Conservation (phyloP, 2,329 filamentous ascomycete species). For the Thielaviopsis populi region DNA sequence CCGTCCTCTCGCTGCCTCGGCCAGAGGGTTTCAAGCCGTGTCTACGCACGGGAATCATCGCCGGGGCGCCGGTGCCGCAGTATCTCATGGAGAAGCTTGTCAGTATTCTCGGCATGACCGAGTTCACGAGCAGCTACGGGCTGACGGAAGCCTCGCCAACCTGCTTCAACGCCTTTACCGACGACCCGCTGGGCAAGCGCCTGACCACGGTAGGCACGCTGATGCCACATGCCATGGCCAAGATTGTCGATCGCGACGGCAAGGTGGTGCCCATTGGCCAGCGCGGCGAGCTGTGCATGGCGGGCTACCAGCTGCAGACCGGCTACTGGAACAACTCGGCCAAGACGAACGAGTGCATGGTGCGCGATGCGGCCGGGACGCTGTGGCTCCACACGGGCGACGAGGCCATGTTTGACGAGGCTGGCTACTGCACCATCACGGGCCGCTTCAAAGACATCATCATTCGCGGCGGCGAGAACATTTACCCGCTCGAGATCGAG, state of each 20-base stretch:
- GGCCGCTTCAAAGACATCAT: conserved; percentile 70
- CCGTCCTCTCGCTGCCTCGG: conserved; percentile 36
- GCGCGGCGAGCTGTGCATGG: conserved; percentile 61
- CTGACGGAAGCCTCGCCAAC: conserved; percentile 68
- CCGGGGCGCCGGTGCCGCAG: conserved; percentile 60
- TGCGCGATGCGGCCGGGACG: conserved; percentile 36
- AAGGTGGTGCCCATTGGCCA: conserved; percentile 50
- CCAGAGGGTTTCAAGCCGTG: conserved; percentile 30
- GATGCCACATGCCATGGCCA: conserved; percentile 61
- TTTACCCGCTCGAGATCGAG: conserved; percentile 61
- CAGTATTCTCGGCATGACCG: conserved; percentile 55
- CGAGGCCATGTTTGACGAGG: conserved; percentile 50
- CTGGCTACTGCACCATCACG: conserved; percentile 58
- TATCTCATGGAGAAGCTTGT: conserved; percentile 62
- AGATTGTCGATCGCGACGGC: conserved; percentile 57
- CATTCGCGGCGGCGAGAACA: conserved; percentile 60
- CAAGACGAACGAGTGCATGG: conserved; percentile 52
- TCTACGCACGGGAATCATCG: conserved; percentile 63
- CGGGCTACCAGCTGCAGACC: conserved; percentile 59
- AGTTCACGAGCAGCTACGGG: conserved; percentile 57
- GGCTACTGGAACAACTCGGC: conserved; percentile 55
- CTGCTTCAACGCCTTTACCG: conserved; percentile 65
- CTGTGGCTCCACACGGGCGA: conserved; percentile 56
- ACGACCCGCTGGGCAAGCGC: conserved; percentile 51
- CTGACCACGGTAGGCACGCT: conserved; percentile 61